A percentile compares a stretch with the other conserved stretches of the same genome.
Evolutionary conservation across 148 eudicot species (phyloP).

Genomic region (Fagopyrum homotropicum): DNA sequence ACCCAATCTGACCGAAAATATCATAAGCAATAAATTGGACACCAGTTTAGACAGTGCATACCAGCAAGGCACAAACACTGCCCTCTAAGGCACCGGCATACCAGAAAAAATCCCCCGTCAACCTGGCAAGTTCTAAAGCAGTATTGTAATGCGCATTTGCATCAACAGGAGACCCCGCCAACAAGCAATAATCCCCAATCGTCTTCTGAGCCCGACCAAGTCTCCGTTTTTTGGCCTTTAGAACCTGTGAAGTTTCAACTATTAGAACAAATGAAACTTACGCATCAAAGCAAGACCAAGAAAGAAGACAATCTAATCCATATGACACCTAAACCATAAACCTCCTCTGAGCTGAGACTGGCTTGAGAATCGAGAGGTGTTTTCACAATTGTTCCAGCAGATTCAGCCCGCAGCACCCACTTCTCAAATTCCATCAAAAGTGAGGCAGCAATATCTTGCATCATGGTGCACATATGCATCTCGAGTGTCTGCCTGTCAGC

Average conservation of each 20-base stretch:
- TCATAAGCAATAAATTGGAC: background rate
- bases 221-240: constrained; percentile 88
- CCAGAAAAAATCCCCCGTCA: constrained; percentile 94
- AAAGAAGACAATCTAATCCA: constrained; percentile 24
- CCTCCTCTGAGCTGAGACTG: constrained; percentile 99
- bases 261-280: background rate
- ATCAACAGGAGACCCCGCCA: constrained; percentile 98
- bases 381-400: constrained; percentile 92
- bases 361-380: constrained; percentile 99
- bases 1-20: background rate
- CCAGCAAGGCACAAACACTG: constrained; percentile 92
- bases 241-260: constrained; percentile 39
- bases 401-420: constrained; percentile 87
- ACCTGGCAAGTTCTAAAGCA: constrained; percentile 82
- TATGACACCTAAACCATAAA: constrained; percentile 86
- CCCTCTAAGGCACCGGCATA: constrained; percentile 97
- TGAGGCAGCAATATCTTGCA: constrained; percentile 97
- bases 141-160: constrained; percentile 96
- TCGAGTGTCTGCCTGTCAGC: constrained; percentile 81
- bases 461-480: constrained; percentile 87
- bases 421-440: constrained; percentile 94
- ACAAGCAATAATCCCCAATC: constrained; percentile 87
- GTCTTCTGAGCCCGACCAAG: constrained; percentile 97
- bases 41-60: constrained; percentile 24
- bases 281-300: constrained; percentile 8